These are phyloP conservation scores for Aspergillus wentii DNA, from an alignment of 495 filamentous ascomycete species.

Conservation along the genomic window DNA sequence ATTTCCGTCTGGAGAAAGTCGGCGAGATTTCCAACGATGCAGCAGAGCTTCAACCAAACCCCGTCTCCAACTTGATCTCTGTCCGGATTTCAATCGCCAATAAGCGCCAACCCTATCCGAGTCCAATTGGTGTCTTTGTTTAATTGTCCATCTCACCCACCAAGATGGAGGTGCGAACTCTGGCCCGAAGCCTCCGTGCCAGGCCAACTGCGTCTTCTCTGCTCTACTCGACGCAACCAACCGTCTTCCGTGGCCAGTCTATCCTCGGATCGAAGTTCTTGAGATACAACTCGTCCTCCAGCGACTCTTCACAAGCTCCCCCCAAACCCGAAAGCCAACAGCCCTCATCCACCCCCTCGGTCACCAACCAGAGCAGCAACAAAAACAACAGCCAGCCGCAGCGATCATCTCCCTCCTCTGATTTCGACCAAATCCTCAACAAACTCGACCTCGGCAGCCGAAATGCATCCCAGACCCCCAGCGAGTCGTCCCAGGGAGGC, in stretches of 20 bases:
- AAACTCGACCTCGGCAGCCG: conserved; percentile 24
- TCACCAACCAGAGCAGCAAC: neutral
- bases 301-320: neutral
- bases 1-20: conserved; percentile 6
- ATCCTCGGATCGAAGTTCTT: conserved; percentile 2
- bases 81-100: too few species aligned
- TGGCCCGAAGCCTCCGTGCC: conserved; percentile 32
- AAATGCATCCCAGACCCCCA: neutral
- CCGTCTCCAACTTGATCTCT: neutral
- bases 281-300: conserved; percentile 17
- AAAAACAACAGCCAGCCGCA: neutral
- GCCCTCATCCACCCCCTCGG: neutral
- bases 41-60: neutral
- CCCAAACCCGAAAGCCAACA: neutral
- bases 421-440: conserved; percentile 37
- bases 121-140: too few species aligned
- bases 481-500: neutral
- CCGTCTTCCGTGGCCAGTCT: conserved; percentile 7
- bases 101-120: too few species aligned
- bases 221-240: conserved; percentile 13
- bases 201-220: conserved; percentile 24
- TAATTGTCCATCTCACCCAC: neutral
- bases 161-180: conserved; percentile 32
- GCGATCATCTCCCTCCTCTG: conserved; percentile 8
- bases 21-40: neutral